phyloP scores from a whole-genome alignment of 1,284 basidiomycete genomes.

The Fomitopsis palustris region DNA sequence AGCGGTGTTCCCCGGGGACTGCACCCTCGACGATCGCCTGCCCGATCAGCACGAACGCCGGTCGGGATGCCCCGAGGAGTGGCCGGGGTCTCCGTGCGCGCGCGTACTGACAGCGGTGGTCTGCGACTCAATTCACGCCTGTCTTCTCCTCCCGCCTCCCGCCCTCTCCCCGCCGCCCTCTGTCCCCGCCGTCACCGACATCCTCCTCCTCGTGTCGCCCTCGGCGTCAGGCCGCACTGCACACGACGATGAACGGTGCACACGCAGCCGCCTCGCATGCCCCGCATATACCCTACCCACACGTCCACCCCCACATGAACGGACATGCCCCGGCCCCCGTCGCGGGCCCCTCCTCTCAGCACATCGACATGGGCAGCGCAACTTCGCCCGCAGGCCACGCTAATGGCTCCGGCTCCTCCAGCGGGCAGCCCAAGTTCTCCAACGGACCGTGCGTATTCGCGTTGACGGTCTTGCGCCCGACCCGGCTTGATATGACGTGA shows the following conservation, averaged over 20 bases:
- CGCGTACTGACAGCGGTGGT: background rate
- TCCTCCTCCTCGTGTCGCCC: background rate
- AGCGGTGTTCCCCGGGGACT: background rate
- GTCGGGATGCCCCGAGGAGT: background rate
- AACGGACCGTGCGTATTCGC: slow-evolving; percentile 27
- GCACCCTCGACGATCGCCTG: background rate
- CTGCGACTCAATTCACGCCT: background rate
- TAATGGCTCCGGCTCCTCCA: background rate
- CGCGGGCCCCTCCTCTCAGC: background rate
- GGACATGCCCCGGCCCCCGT: background rate
- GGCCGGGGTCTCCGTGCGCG: background rate
- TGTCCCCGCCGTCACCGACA: background rate
- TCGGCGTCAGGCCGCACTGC: background rate
- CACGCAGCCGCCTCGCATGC: background rate
- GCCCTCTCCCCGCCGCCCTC: background rate
- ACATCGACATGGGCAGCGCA: background rate
- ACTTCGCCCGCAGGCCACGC: background rate
- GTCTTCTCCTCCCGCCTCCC: background rate
- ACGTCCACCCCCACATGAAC: background rate
- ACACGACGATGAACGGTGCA: background rate
- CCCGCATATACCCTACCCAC: background rate
- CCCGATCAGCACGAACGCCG: background rate
- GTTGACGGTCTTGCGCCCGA: slow-evolving; percentile 2
- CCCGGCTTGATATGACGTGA: slow-evolving; percentile 1
- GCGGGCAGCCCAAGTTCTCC: slow-evolving; percentile 22